Percentiles rank a stretch among this genome's conserved stretches.
Evolutionary conservation across 2,329 filamentous ascomycete species (phyloP).

Genomic region (Ophiosphaerella korrae): DNA sequence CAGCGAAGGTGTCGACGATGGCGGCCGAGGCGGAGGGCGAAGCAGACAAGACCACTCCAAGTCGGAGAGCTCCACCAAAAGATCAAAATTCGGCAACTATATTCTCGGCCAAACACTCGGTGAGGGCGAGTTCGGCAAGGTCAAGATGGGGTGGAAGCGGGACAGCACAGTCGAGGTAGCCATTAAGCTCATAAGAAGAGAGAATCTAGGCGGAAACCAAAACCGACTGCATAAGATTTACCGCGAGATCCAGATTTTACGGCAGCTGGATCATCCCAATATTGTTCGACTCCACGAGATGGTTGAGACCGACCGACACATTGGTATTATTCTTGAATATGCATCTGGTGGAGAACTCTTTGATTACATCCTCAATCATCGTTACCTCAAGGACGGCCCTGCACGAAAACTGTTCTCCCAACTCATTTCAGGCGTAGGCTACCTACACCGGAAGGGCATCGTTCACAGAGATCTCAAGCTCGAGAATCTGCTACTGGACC

Average conservation of each 20-base stretch:
- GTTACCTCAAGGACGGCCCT: constrained; percentile 92
- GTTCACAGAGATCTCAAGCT: constrained; percentile 96
- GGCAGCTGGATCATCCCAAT: constrained; percentile 88
- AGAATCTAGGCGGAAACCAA: constrained; percentile 85
- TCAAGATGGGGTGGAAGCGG: constrained; percentile 97
- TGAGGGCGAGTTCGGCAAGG: constrained; percentile 98
- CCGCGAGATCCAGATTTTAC: constrained; percentile 91
- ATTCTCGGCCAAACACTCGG: constrained; percentile 94
- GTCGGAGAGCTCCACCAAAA: constrained; percentile 63
- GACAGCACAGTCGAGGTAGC: constrained; percentile 91
- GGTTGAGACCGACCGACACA: constrained; percentile 96
- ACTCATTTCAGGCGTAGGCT: constrained; percentile 93
- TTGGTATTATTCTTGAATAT: constrained; percentile 98
- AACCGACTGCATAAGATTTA: constrained; percentile 94
- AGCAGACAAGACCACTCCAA: constrained; percentile 65
- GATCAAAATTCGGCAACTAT: constrained; percentile 92
- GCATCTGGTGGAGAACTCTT: constrained; percentile 97
- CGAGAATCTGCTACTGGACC: constrained; percentile 91
- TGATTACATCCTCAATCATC: constrained; percentile 96
- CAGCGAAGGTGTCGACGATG: constrained; percentile 58
- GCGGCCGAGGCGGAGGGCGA: constrained; percentile 49
- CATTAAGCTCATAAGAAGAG: constrained; percentile 95
- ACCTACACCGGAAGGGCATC: constrained; percentile 97
- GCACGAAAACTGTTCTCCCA: constrained; percentile 93
- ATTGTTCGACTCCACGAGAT: constrained; percentile 97